phyloP scores from a whole-genome alignment of 148 eudicot species.

The Euryodendron excelsum region DNA sequence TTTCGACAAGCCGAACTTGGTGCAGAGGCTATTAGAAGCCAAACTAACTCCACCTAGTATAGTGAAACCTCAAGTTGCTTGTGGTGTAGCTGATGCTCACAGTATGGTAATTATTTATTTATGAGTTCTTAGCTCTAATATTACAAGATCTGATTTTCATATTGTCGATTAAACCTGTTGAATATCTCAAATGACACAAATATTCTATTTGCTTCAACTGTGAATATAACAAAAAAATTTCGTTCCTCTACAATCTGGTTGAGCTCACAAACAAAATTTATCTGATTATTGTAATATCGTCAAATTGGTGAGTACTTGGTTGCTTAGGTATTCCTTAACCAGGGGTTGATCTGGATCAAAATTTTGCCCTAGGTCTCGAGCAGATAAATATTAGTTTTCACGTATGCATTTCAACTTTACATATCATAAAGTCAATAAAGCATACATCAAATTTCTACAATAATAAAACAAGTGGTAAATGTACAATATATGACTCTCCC shows the following conservation, averaged over 20 bases:
- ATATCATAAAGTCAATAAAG: too few species aligned
- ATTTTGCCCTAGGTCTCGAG: not conserved
- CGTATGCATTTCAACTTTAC: not conserved
- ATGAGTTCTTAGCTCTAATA: not conserved
- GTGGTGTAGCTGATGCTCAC: constrained; percentile 94
- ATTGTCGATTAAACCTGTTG: not conserved
- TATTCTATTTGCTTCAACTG: not conserved
- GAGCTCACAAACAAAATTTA: not conserved
- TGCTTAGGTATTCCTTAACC: too few species aligned
- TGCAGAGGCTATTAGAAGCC: constrained; percentile 51
- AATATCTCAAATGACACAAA: not conserved
- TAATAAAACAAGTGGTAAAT: too few species aligned
- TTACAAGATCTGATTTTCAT: not conserved
- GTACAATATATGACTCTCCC: too few species aligned
- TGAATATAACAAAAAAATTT: too few species aligned
- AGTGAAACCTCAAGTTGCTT: constrained; percentile 98
- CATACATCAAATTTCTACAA: too few species aligned
- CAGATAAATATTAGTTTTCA: not conserved
- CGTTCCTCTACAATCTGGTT: not conserved
- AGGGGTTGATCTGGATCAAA: not conserved
- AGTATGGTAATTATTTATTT: constrained; percentile 62
- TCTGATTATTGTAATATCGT: not conserved
- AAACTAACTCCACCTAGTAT: constrained; percentile 69
- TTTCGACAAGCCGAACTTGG: constrained; percentile 58
- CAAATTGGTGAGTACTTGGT: not conserved